Base-by-base conservation (phyloP, 768 basidiomycete genomes). In the Macrolepiota dolichaula region DNA sequence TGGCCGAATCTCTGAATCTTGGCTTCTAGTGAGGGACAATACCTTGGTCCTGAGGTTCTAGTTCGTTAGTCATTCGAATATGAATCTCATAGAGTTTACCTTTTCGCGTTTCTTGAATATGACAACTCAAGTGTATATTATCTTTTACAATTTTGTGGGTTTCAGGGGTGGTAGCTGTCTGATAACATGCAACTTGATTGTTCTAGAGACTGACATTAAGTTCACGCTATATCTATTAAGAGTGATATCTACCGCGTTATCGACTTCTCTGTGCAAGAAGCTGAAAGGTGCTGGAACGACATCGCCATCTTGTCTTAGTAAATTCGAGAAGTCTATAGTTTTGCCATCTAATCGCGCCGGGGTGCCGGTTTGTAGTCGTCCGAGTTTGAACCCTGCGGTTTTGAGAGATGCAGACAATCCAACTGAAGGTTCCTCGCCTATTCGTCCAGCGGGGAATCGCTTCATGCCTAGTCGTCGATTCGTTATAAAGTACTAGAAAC, bases 1-100 rank as follows among this genome's bases (percentile, higher is more conserved):
- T 89, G 74, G 2, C 82, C 82, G 70, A 96, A 96, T 12, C 92
- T 84, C 40, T 86, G 77, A 9, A 96, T 84, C 70, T 96, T 96
- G 10, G 91, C 85, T 71, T 96, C 94, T 0, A 96, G 79, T 0
- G 92, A 94, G 5, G 94, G 94, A 64, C 94, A 96, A 71, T 96
- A 96, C 19, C 94, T 83, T 4, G 94, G 94, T 1, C 94, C 92
- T 93, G 57, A 22, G 40, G 2, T 4, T 3, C 27, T 25, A 40
- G 32, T 47, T 32, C 7, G 47, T 32, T 10, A 59, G 40, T 44
- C 19, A 32, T 3, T 32, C 38, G 59, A 51, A 24, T 27, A 0
- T 11, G 24, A 0, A 3, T 0, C 13, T 53, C 27, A 10, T 6
- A 1, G 35, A 35, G 37, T 51, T 2, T 7, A 86, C 92, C 94